These are phyloP conservation scores for Saturnispora zaruensis DNA, from an alignment of 805 yeast species.

Conservation along the genomic window DNA sequence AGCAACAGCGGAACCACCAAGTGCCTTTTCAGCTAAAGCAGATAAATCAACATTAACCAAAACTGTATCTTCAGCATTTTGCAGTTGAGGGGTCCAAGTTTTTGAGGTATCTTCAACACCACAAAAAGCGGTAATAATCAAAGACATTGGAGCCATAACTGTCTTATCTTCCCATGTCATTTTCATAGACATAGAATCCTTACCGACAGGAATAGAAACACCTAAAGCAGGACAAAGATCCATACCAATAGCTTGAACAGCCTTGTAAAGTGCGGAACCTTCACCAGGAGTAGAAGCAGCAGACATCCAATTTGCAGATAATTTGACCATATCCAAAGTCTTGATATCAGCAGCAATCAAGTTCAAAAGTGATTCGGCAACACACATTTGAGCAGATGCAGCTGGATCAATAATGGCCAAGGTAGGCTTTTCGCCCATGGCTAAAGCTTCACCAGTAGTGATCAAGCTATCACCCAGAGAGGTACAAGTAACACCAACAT, in stretches of 20 bases:
- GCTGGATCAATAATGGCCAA: constrained; percentile 80
- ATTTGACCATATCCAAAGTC: constrained; percentile 61
- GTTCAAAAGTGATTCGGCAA: constrained; percentile 89
- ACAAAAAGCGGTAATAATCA: constrained; percentile 85
- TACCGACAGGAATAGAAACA: constrained; percentile 92
- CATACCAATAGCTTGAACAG: constrained; percentile 91
- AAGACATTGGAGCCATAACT: constrained; percentile 91
- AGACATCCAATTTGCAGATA: constrained; percentile 99
- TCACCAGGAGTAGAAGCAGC: constrained; percentile 94
- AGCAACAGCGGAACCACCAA: constrained; percentile 93
- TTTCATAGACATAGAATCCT: constrained; percentile 98
- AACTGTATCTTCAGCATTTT: constrained; percentile 40
- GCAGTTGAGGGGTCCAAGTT: constrained; percentile 92
- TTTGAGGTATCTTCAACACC: constrained; percentile 76
- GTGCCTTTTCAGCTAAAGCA: constrained; percentile 39
- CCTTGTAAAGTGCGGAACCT: constrained; percentile 90
- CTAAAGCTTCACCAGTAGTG: constrained; percentile 90
- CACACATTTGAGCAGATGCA: constrained; percentile 91
- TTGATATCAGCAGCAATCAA: constrained; percentile 83
- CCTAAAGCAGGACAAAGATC: constrained; percentile 93
- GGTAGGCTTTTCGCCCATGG: constrained; percentile 95
- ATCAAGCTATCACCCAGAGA: constrained; percentile 69
- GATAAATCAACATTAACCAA: constrained; percentile 78
- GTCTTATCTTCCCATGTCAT: constrained; percentile 94
- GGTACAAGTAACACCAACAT: constrained; percentile 92